These are phyloP conservation scores for Fusarium denticulatum DNA, from an alignment of 2,329 filamentous ascomycete genomes.

Conservation along the genomic window DNA sequence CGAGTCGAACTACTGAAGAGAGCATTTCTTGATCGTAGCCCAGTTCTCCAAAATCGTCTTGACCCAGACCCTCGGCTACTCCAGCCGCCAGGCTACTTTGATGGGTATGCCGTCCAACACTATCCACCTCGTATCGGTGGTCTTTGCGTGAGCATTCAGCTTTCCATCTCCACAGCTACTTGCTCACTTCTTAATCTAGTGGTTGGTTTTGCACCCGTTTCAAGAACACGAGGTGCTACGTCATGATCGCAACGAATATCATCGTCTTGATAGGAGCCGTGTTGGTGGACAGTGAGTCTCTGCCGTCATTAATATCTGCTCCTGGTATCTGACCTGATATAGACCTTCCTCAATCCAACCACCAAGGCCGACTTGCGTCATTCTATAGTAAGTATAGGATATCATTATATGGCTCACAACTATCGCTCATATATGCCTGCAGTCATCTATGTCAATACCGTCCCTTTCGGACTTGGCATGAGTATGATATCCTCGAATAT, in stretches of 20 bases:
- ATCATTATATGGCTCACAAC: no score
- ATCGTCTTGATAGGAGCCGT: neutral
- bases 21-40: no score
- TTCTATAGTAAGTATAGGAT: neutral
- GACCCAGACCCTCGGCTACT: neutral
- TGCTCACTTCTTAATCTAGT: fast-evolving
- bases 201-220: neutral
- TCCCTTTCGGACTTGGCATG: neutral
- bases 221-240: neutral
- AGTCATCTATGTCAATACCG: neutral
- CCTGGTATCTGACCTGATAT: neutral
- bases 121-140: neutral
- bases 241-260: neutral
- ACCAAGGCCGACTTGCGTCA: neutral
- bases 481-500: neutral
- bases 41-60: neutral
- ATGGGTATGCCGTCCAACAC: neutral
- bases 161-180: fast-evolving
- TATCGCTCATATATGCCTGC: no score
- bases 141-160: neutral
- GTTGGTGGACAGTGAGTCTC: neutral
- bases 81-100: neutral
- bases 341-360: neutral
- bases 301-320: fast-evolving
- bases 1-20: no score